A percentile compares a stretch with the other conserved stretches of the same genome.
Evolutionary conservation across 164 flowering plant species (phyloP).

Genomic region (Akebia trifoliata): DNA sequence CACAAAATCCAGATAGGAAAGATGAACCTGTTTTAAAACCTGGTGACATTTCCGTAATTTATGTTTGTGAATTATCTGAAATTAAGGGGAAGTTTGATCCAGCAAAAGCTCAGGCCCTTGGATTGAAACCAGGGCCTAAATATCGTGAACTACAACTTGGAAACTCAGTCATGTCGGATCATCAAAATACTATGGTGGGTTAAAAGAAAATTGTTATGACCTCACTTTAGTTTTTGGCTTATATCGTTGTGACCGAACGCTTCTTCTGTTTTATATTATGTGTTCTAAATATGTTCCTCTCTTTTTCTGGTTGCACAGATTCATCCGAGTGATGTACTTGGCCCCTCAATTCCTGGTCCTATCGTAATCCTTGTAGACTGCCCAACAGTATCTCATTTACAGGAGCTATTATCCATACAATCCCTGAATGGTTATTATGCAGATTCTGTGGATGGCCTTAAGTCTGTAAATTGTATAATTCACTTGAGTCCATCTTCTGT

Average conservation of each 20-base stretch:
- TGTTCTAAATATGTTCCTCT: slow-evolving; percentile 4
- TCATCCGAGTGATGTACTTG: slow-evolving; percentile 91
- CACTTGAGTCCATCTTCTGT: slow-evolving; percentile 76
- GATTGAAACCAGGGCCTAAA: slow-evolving; percentile 82
- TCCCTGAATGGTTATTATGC: slow-evolving; percentile 53
- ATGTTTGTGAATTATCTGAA: slow-evolving; percentile 88
- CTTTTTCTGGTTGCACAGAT: slow-evolving; percentile 45
- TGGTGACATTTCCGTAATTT: slow-evolving; percentile 81
- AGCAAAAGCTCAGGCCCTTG: slow-evolving; percentile 74
- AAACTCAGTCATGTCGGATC: slow-evolving; percentile 80
- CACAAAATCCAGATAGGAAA: slow-evolving; percentile 12
- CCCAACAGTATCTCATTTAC: slow-evolving; percentile 67
- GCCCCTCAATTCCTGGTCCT: slow-evolving; percentile 93
- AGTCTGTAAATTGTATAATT: slow-evolving; percentile 69
- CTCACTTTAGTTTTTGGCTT: background rate
- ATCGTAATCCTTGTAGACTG: slow-evolving; percentile 82
- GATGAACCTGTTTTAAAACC: slow-evolving; percentile 34
- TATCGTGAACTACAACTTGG: slow-evolving; percentile 80
- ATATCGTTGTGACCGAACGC: too few relatives aligned
- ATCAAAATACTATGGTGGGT: slow-evolving; percentile 60
- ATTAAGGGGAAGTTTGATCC: slow-evolving; percentile 88
- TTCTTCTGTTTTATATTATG: background rate
- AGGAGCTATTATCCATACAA: slow-evolving; percentile 41
- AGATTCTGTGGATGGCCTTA: slow-evolving; percentile 32
- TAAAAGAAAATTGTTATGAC: background rate